Evolutionary conservation across 208 protist species (phyloP).

Genomic region (Leishmania braziliensis): DNA sequence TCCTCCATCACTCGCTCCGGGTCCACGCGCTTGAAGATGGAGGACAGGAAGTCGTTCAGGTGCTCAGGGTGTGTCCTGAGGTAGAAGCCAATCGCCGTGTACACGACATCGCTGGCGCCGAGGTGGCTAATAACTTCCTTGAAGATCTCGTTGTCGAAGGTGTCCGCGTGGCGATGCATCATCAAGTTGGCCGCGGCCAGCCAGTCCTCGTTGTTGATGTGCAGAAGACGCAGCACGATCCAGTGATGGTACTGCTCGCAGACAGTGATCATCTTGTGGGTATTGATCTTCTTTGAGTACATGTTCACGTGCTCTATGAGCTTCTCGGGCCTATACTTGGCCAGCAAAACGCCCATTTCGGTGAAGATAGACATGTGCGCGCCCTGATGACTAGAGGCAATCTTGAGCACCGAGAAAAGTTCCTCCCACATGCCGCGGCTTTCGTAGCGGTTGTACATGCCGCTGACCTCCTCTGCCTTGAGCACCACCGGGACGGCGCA

Average conservation of each 20-base stretch:
- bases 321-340: constrained; percentile 99
- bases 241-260: constrained; percentile 97
- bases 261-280: constrained; percentile 96
- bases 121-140: constrained; percentile 97
- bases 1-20: constrained; percentile 96
- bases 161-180: constrained; percentile 97
- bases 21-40: constrained; percentile 95
- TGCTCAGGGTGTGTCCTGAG: constrained; percentile 91
- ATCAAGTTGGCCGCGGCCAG: constrained; percentile 98
- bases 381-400: constrained; percentile 93
- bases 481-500: constrained; percentile 98
- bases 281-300: constrained; percentile 97
- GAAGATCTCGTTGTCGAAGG: constrained; percentile 98
- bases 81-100: constrained; percentile 98
- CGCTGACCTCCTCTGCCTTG: constrained; percentile 97
- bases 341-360: constrained; percentile 98
- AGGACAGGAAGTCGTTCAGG: constrained; percentile 97
- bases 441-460: constrained; percentile 93
- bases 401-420: constrained; percentile 95
- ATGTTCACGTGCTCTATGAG: constrained; percentile 99
- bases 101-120: constrained; percentile 97
- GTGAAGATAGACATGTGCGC: constrained; percentile 99
- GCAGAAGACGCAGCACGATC: constrained; percentile 95
- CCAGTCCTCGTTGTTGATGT: constrained; percentile 98
- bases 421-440: constrained; percentile 94